A percentile compares a stretch with the other conserved stretches of the same genome.
Conservation (phyloP, 1,284 basidiomycete species). For the Marasmius fiardii region DNA sequence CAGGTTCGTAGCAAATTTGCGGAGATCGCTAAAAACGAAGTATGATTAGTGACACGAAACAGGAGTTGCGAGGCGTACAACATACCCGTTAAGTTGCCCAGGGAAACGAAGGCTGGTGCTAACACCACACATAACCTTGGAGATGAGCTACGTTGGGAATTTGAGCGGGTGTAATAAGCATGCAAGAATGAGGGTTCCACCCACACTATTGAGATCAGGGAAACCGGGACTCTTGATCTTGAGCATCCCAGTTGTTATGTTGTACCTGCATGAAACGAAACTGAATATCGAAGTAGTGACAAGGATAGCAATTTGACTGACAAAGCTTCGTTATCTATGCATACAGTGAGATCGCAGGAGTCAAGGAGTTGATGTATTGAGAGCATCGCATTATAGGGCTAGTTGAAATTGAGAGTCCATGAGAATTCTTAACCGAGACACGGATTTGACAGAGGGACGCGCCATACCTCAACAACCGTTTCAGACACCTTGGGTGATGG, state of each 20-base stretch:
- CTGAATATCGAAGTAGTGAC: not conserved
- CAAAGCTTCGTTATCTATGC: constrained; percentile 93
- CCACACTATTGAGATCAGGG: constrained; percentile 73
- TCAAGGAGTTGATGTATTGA: constrained; percentile 92
- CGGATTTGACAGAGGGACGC: not conserved
- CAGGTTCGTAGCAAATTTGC: constrained; percentile 93
- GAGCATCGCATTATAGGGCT: constrained; percentile 90
- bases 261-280: constrained; percentile 49
- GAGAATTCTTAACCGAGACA: constrained; percentile 7
- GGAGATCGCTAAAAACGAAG: constrained; percentile 66
- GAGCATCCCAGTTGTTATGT: constrained; percentile 76
- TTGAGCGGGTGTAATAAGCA: constrained; percentile 6
- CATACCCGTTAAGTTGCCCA: constrained; percentile 86
- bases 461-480: constrained; percentile 85
- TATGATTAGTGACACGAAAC: not conserved
- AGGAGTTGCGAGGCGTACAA: constrained; percentile 1
- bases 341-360: constrained; percentile 86
- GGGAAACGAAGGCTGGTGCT: constrained; percentile 92
- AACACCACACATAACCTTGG: constrained; percentile 87
- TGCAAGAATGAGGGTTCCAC: constrained; percentile 25
- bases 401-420: not conserved
- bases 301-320: constrained; percentile 31
- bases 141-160: constrained; percentile 51
- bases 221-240: constrained; percentile 75
- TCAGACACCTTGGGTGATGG: constrained; percentile 95